phyloP scores from a whole-genome alignment of 2,329 filamentous ascomycete species.

The Colletotrichum gigasporum region DNA sequence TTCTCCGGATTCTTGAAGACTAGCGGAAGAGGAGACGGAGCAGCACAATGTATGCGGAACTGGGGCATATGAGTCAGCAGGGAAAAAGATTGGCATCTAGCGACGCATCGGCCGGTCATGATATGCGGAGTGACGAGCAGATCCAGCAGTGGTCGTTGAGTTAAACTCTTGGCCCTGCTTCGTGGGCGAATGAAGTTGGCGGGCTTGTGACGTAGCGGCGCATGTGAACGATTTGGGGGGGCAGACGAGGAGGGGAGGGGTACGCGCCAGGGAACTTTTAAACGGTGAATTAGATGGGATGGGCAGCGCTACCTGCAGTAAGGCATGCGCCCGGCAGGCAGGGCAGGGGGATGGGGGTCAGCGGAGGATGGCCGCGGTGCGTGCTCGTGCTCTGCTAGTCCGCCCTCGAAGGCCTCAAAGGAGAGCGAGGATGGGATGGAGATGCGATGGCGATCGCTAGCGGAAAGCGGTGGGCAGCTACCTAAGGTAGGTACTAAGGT shows the following conservation, averaged over 20 bases:
- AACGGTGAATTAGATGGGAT: neutral
- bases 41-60: neutral
- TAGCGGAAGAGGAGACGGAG: neutral
- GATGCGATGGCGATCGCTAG: neutral
- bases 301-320: no score
- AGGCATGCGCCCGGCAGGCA: no score
- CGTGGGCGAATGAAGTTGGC: slow-evolving; percentile 15
- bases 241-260: neutral
- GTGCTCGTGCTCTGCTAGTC: slow-evolving; percentile 6
- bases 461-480: slow-evolving; percentile 7
- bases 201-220: slow-evolving; percentile 18
- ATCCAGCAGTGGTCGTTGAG: slow-evolving; percentile 25
- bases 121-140: slow-evolving; percentile 26
- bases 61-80: neutral
- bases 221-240: slow-evolving; percentile 6
- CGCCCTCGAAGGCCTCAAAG: neutral
- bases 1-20: neutral
- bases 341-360: neutral
- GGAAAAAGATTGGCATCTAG: slow-evolving; percentile 21
- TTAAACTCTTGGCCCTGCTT: slow-evolving; percentile 28
- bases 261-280: slow-evolving; percentile 9
- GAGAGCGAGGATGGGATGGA: slow-evolving; percentile 12
- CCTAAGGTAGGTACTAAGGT: neutral
- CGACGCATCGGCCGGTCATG: neutral
- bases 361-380: neutral